Percentiles rank a stretch among this genome's conserved stretches.
Evolutionary conservation across 78 protist genomes (phyloP).

Genomic region (Dictyostelium intermedium): DNA sequence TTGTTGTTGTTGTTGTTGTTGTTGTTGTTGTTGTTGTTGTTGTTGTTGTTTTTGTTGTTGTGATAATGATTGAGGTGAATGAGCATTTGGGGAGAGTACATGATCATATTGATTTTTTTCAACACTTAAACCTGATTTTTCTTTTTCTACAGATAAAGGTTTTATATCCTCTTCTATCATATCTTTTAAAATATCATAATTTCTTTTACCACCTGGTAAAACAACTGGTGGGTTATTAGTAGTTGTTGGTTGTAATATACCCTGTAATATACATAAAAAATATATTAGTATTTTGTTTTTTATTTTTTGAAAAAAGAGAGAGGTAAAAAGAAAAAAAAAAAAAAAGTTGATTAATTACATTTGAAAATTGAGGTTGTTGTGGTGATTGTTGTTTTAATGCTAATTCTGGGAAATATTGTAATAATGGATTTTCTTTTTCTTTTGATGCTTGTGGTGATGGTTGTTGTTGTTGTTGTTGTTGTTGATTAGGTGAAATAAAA

Average conservation of each 20-base stretch:
- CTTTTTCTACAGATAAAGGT: neutral
- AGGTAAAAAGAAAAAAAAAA: neutral
- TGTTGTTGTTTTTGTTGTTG: neutral
- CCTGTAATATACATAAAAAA: slow-evolving; percentile 16
- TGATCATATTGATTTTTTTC: slow-evolving; percentile 1
- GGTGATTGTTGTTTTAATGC: slow-evolving; percentile 10
- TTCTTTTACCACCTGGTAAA: slow-evolving; percentile 8
- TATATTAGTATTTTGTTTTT: neutral
- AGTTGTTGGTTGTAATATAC: slow-evolving; percentile 21
- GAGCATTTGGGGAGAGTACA: neutral
- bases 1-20: neutral
- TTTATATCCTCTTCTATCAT: slow-evolving; percentile 7
- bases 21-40: neutral
- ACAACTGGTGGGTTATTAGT: neutral
- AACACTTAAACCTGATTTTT: neutral
- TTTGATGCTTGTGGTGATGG: neutral
- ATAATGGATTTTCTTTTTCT: slow-evolving; percentile 33
- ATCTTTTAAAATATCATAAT: slow-evolving; percentile 62
- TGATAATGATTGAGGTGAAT: neutral
- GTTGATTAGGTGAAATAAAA: neutral
- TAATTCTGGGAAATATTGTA: slow-evolving; percentile 60
- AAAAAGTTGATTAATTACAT: neutral
- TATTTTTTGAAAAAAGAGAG: neutral
- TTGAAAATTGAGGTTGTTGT: neutral
- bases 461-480: neutral